Conservation (phyloP, 257 asterid species). For the Parsonsia alboflavescens region DNA sequence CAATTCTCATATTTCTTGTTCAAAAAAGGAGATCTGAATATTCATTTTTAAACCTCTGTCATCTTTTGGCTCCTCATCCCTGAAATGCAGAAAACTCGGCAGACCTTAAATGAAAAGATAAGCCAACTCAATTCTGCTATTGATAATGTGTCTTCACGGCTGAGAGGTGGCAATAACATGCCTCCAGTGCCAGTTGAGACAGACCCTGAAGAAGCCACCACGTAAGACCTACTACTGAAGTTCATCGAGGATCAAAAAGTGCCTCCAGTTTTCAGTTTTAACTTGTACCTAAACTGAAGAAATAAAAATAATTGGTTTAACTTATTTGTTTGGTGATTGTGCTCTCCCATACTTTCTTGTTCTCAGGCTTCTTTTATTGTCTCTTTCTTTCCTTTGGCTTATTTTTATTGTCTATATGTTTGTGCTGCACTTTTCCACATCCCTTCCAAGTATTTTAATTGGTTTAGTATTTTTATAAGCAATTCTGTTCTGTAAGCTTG, state of each 20-base stretch:
- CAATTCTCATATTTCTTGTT: background rate
- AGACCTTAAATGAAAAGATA: conserved; percentile 61
- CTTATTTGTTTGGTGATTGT: background rate
- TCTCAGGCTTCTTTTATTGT: background rate
- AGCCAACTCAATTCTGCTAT: conserved; percentile 84
- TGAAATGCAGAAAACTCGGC: conserved; percentile 65
- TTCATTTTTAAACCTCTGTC: background rate
- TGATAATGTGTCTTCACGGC: conserved; percentile 73
- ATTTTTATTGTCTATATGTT: too few relatives aligned
- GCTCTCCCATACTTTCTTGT: background rate
- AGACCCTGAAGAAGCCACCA: conserved; percentile 61
- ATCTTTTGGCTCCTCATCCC: background rate
- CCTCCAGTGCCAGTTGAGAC: conserved; percentile 51
- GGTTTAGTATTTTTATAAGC: background rate
- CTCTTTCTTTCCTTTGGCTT: background rate
- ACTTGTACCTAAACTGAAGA: conserved; percentile 1
- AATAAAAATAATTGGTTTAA: background rate
- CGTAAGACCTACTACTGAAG: conserved; percentile 22
- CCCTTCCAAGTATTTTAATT: background rate
- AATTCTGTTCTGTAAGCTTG: background rate
- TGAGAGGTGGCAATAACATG: conserved; percentile 62
- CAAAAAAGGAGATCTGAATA: background rate
- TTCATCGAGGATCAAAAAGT: background rate
- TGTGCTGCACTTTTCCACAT: background rate
- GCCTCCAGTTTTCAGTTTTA: background rate